Base-by-base conservation (phyloP, 1,139 yeast genomes). In the Pneumocystis carinii region DNA sequence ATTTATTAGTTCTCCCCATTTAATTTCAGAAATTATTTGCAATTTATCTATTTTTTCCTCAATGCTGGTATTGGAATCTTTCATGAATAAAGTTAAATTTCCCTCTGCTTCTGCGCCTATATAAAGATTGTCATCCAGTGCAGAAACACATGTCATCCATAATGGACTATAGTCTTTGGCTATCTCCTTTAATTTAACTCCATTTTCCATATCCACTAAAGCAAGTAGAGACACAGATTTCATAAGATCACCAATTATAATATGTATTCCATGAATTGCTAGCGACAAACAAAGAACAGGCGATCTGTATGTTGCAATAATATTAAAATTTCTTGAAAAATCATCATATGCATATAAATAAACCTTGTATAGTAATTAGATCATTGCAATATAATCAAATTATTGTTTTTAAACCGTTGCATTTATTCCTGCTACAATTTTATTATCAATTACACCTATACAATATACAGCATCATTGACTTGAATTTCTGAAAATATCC, bases 41-140 rank as follows among this genome's bases (percentile, higher is more conserved):
- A 68, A 59, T 15, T 62, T 56, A 17, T 61, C 59, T 39, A 61
- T 60, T 14, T 65, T 65, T 35, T 62, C 66, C 38, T 55, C 63
- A 29, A 60, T 59, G 6, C 64, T 62, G 4, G 64, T 58, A 39
- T 60, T 62, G 14, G 42, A 57, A 32, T 62, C 61, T 55, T 60
- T 24, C n/a, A 42, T 36, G 38, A 64, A 64, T 7, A 67, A 64
- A 15, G 66, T 66, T 58, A 68, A 59, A 42, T 67, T 67, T 19
- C 70, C 70, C 36, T 68, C 69, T 1, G 69, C 68, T 42, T 68
- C 69, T 5, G 66, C 66, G 2, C 67, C 69, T 27, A 67, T 56
- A 38, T 48, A 63, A 10, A 62, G 60, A 19, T 39, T n/a, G 27
- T 59, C 62, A 41, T 63, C 65, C 29, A 67, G 39, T 19, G 63